A percentile compares a stretch with the other conserved stretches of the same genome.
These are phyloP conservation scores for Trametes polyzona DNA, from an alignment of 1,284 basidiomycete genomes.

Conservation along the genomic window DNA sequence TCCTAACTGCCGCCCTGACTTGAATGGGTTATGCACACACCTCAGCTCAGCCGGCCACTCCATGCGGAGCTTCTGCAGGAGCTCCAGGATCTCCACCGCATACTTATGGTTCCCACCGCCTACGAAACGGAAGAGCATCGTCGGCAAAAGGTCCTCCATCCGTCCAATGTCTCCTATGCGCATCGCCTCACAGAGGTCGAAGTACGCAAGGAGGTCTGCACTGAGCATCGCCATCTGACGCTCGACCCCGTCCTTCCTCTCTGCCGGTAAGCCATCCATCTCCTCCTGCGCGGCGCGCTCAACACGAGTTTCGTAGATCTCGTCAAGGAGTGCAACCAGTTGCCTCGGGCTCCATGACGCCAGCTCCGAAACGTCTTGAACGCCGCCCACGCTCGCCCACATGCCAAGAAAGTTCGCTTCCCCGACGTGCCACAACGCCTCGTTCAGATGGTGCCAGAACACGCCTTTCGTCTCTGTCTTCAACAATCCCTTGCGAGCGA, in stretches of 20 bases:
- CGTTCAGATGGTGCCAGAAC: conserved; percentile 26
- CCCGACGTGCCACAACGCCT: conserved; percentile 20
- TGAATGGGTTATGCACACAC: no score
- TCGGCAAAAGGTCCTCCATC: conserved; percentile 40
- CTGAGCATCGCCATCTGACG: conserved; percentile 37
- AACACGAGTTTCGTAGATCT: neutral
- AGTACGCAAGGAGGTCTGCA: conserved; percentile 40
- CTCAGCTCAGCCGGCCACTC: conserved; percentile 38
- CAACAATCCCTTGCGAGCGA: conserved; percentile 25
- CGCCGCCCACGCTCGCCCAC: conserved; percentile 9
- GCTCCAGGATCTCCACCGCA: conserved; percentile 35
- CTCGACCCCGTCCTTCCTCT: conserved; percentile 21
- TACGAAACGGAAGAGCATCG: conserved; percentile 33
- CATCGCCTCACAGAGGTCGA: conserved; percentile 40
- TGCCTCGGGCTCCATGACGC: neutral
- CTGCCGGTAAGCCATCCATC: neutral
- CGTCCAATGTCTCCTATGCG: conserved; percentile 41
- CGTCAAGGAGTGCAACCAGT: neutral
- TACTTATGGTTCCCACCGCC: conserved; percentile 9
- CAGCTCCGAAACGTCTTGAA: conserved; percentile 8
- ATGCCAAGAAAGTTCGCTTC: conserved; percentile 19
- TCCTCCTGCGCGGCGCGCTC: conserved; percentile 9
- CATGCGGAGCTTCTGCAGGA: conserved; percentile 38
- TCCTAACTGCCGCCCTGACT: no score
- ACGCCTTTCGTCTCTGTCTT: conserved; percentile 18